These are phyloP conservation scores for Serendipita sp. DNA, from an alignment of 768 basidiomycete species.

Conservation along the genomic window DNA sequence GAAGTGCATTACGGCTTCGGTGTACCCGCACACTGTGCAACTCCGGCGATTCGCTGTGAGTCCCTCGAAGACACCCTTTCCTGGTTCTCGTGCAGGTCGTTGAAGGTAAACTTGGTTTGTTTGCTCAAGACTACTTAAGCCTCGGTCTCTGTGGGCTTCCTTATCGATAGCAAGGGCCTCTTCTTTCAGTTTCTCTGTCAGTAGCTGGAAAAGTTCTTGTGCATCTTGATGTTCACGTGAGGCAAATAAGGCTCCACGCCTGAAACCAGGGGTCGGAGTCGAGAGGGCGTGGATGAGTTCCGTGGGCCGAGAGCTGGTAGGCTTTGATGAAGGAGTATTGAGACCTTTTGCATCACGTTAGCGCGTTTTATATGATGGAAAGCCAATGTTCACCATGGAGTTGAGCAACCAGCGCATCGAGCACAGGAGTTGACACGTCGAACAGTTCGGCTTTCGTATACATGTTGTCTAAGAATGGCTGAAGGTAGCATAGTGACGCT, in stretches of 20 bases:
- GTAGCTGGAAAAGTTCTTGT: slow-evolving; percentile 90
- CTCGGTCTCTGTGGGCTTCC: slow-evolving; percentile 55
- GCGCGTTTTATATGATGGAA: slow-evolving; percentile 1
- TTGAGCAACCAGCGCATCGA: slow-evolving; percentile 62
- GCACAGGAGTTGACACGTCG: slow-evolving; percentile 74
- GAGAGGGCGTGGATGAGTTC: slow-evolving; percentile 58
- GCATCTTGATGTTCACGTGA: slow-evolving; percentile 96
- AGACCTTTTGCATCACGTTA: not conserved
- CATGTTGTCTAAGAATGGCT: slow-evolving; percentile 62
- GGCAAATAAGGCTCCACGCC: slow-evolving; percentile 50
- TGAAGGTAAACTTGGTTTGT: slow-evolving; percentile 10
- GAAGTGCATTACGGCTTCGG: slow-evolving; percentile 88
- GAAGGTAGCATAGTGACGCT: slow-evolving; percentile 70
- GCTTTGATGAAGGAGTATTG: slow-evolving; percentile 43
- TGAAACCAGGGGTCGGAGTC: slow-evolving; percentile 33
- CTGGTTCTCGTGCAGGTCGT: slow-evolving; percentile 25
- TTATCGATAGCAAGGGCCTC: slow-evolving; percentile 61
- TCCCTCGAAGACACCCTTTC: slow-evolving; percentile 73
- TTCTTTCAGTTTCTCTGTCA: slow-evolving; percentile 78
- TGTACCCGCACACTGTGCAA: slow-evolving; percentile 82
- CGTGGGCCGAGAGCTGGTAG: slow-evolving; percentile 52
- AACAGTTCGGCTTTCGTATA: slow-evolving; percentile 60
- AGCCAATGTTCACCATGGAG: slow-evolving; percentile 37
- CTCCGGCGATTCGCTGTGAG: slow-evolving; percentile 80
- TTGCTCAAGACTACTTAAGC: slow-evolving; percentile 41